These are phyloP conservation scores for Diplocarpon rosae DNA, from an alignment of 2,329 filamentous ascomycete genomes.

Conservation along the genomic window DNA sequence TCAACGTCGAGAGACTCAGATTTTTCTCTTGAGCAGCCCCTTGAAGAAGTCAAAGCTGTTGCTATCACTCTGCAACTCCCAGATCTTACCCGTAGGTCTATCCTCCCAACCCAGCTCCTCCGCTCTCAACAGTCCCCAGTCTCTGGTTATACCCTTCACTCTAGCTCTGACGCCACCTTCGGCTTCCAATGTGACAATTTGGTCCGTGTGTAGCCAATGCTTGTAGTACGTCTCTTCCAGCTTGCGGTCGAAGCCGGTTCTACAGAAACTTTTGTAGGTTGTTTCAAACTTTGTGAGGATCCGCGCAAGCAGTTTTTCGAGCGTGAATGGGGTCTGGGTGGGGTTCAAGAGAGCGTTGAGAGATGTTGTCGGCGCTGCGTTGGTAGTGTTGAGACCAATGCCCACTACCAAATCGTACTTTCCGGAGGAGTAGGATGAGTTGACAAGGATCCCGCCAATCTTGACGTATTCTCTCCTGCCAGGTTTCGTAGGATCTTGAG, in stretches of 20 bases:
- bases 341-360: conserved; percentile 59
- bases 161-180: conserved; percentile 64
- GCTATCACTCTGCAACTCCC: conserved; percentile 85
- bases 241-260: conserved; percentile 59
- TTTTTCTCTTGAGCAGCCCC: conserved; percentile 72
- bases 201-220: conserved; percentile 76
- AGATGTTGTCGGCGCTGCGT: conserved; percentile 76
- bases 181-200: conserved; percentile 62
- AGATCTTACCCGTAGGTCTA: conserved; percentile 62
- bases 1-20: not conserved
- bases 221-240: conserved; percentile 71
- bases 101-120: conserved; percentile 72
- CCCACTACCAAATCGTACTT: conserved; percentile 80
- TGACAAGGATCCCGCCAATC: conserved; percentile 86
- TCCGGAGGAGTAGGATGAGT: conserved; percentile 67
- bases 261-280: conserved; percentile 65
- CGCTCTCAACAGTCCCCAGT: conserved; percentile 78
- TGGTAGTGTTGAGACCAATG: conserved; percentile 76
- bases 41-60: conserved; percentile 98
- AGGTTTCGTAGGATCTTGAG: conserved; percentile 48
- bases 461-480: conserved; percentile 57
- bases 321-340: conserved; percentile 45
- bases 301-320: conserved; percentile 72
- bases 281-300: conserved; percentile 70
- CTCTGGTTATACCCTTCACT: conserved; percentile 79